Percentiles rank a stretch among this genome's conserved stretches.
Conservation (phyloP, 495 filamentous ascomycete species). For the Cairneyella variabilis region DNA sequence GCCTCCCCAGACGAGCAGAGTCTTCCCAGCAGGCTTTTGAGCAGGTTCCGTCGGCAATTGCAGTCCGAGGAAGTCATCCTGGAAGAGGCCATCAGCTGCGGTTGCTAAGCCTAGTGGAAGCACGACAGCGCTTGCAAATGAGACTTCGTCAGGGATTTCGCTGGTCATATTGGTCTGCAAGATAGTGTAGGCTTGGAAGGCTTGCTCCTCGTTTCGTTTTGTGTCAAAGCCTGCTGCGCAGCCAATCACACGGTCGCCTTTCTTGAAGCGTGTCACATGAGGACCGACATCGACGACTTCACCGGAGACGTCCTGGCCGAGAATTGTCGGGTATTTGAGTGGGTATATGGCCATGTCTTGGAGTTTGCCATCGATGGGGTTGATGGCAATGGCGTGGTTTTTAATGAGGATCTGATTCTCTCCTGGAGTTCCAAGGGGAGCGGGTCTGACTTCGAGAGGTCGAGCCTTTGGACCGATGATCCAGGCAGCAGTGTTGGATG, state of each 20-base stretch:
- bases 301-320: conserved; percentile 46
- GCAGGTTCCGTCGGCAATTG: conserved; percentile 21
- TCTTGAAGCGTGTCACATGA: conserved; percentile 38
- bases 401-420: conserved; percentile 17
- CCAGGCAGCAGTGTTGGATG: conserved; percentile 14
- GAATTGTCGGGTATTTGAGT: conserved; percentile 42
- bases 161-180: conserved; percentile 33
- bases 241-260: conserved; percentile 40
- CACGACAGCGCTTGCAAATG: conserved; percentile 43
- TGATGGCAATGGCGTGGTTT: conserved; percentile 22
- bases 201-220: conserved; percentile 10
- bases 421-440: conserved; percentile 5
- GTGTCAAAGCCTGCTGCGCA: conserved; percentile 13
- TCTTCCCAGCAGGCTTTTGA: conserved; percentile 22
- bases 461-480: not conserved
- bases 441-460: conserved; percentile 6
- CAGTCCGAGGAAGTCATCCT: conserved; percentile 8
- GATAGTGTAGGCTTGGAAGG: conserved; percentile 47
- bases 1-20: conserved; percentile 26
- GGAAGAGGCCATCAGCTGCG: conserved; percentile 48
- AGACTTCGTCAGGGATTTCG: conserved; percentile 41
- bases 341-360: conserved; percentile 8
- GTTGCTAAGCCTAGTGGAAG: conserved; percentile 53
- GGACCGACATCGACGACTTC: conserved; percentile 38
- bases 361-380: conserved; percentile 10